Conservation (phyloP, 2,329 filamentous ascomycete genomes). For the Aplosporella prunicola region DNA sequence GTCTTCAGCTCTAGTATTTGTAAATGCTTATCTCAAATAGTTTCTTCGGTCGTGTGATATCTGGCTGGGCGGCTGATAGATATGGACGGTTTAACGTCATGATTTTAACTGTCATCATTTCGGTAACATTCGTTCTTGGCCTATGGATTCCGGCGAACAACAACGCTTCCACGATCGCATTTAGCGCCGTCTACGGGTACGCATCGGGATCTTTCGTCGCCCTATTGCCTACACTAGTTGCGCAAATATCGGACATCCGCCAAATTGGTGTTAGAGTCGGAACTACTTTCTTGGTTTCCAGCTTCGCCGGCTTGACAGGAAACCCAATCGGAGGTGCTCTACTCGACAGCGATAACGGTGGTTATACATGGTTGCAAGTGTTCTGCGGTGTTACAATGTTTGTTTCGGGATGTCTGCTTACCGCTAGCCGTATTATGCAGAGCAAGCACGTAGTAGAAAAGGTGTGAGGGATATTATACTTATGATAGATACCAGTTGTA, state of each 20-base stretch:
- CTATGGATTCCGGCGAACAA: slow-evolving; percentile 41
- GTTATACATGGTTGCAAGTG: slow-evolving; percentile 1
- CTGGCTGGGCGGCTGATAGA: slow-evolving; percentile 41
- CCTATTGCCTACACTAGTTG: slow-evolving; percentile 52
- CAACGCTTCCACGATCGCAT: slow-evolving; percentile 24
- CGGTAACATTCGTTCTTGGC: slow-evolving; percentile 38
- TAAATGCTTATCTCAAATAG: slow-evolving; percentile 13
- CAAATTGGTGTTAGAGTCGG: slow-evolving; percentile 60
- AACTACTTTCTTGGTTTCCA: slow-evolving; percentile 48
- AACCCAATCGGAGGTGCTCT: slow-evolving; percentile 52
- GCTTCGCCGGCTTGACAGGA: slow-evolving; percentile 54
- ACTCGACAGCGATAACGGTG: slow-evolving; percentile 6
- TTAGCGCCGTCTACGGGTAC: slow-evolving; percentile 43
- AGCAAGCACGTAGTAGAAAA: no score
- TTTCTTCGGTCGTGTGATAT: slow-evolving; percentile 43
- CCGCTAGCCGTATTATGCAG: no score
- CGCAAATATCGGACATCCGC: slow-evolving; percentile 57
- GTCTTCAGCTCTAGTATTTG: neutral
- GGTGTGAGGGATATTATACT: no score
- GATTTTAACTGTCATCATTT: slow-evolving; percentile 37
- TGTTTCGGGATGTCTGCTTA: no score
- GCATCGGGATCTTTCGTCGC: slow-evolving; percentile 56
- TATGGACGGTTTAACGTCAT: slow-evolving; percentile 43
- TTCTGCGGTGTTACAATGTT: slow-evolving; percentile 2
- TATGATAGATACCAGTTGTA: no score